Conservation (phyloP, 2,329 filamentous ascomycete species). For the Ophiostoma angusticollis region DNA sequence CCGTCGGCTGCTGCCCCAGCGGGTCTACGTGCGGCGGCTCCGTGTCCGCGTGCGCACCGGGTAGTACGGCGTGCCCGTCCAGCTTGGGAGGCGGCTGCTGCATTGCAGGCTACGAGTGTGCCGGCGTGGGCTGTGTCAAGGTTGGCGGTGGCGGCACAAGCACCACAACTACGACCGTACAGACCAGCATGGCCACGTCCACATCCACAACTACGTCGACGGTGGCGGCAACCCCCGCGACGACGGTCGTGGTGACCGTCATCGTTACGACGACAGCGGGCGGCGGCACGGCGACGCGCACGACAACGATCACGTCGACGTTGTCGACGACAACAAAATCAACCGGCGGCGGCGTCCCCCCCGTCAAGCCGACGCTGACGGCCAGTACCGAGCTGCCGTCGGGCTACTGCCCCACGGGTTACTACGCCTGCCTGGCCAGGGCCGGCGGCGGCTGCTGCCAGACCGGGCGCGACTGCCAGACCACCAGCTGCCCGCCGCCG, state of each 20-base stretch:
- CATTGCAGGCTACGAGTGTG: slow-evolving; percentile 56
- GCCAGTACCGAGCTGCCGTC: slow-evolving; percentile 24
- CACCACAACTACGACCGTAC: slow-evolving; percentile 15
- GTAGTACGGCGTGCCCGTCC: slow-evolving; percentile 51
- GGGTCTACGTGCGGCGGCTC: slow-evolving; percentile 50
- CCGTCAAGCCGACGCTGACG: slow-evolving; percentile 34
- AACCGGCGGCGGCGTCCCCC: slow-evolving; percentile 28
- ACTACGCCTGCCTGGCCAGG: slow-evolving; percentile 78
- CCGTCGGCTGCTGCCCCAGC: slow-evolving; percentile 62
- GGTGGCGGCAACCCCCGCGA: slow-evolving; percentile 22
- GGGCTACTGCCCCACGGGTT: slow-evolving; percentile 67
- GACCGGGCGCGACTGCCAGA: slow-evolving; percentile 72
- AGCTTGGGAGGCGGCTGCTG: slow-evolving; percentile 63
- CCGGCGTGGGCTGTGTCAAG: slow-evolving; percentile 52
- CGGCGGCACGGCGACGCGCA: slow-evolving; percentile 17
- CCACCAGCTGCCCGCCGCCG: slow-evolving; percentile 59
- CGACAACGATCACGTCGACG: slow-evolving; percentile 23
- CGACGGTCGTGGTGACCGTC: slow-evolving; percentile 29
- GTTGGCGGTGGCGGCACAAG: slow-evolving; percentile 17
- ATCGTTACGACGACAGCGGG: slow-evolving; percentile 25
- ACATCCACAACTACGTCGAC: slow-evolving; percentile 28
- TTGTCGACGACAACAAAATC: slow-evolving; percentile 20
- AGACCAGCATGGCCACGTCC: slow-evolving; percentile 17
- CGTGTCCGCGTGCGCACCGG: slow-evolving; percentile 48
- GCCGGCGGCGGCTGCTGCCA: slow-evolving; percentile 80